phyloP scores from a whole-genome alignment of 306 rosid genomes.

The Gastrolobium bilobum region DNA sequence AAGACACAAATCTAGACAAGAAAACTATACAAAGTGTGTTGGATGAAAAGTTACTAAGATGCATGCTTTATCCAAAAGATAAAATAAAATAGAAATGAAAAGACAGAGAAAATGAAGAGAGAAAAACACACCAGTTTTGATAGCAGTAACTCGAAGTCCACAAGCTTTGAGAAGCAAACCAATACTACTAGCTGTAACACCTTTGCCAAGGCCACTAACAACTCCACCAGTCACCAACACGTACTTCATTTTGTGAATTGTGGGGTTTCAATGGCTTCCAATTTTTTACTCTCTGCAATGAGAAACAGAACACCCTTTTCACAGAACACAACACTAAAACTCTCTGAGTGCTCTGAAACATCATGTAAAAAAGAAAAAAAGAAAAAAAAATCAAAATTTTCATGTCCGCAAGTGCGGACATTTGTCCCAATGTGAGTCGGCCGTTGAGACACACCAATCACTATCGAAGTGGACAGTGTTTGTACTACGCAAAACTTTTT shows the following conservation, averaged over 20 bases:
- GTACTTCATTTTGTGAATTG: conserved; percentile 72
- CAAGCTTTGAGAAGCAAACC: conserved; percentile 93
- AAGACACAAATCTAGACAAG: conserved; percentile 26
- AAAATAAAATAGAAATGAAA: background rate
- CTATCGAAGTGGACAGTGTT: no score
- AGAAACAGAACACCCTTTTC: background rate
- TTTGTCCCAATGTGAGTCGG: no score
- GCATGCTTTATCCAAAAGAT: conserved; percentile 2
- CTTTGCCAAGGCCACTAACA: conserved; percentile 96
- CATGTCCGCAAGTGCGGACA: no score
- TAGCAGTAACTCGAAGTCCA: conserved; percentile 91
- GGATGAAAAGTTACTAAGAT: conserved; percentile 15
- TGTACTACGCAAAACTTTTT: no score
- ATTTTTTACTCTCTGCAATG: conserved; percentile 9
- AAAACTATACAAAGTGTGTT: conserved; percentile 38
- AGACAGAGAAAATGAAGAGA: background rate
- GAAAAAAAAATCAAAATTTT: no score
- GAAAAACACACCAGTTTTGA: conserved; percentile 78
- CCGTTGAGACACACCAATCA: no score
- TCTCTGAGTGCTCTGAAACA: no score
- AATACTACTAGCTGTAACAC: conserved; percentile 95
- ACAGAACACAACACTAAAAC: conserved; percentile 4
- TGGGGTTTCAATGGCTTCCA: background rate
- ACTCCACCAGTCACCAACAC: conserved; percentile 95
- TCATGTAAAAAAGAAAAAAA: no score